These are phyloP conservation scores for Anaeromyces robustus DNA, from an alignment of 192 early-diverging fungal genomes.

Conservation along the genomic window DNA sequence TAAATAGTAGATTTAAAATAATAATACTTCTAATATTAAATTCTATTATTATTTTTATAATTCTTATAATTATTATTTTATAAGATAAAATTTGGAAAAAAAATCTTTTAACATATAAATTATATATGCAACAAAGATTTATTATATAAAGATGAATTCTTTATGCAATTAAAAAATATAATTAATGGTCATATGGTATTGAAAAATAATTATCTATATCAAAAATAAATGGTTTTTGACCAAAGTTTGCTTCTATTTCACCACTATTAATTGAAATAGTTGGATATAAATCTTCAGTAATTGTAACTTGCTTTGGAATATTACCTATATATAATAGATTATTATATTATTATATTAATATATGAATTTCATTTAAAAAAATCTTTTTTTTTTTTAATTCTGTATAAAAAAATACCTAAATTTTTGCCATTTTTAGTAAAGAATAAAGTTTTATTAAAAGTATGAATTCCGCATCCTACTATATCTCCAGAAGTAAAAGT, in stretches of 20 bases:
- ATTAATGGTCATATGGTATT: background rate
- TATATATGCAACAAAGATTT: no score
- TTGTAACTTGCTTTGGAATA: background rate
- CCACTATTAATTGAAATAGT: background rate
- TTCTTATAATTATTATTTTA: no score
- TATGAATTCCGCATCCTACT: background rate
- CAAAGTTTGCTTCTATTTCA: background rate
- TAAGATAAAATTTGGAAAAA: no score
- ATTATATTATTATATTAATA: no score
- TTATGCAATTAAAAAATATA: background rate
- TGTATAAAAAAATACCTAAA: no score
- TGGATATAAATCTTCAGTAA: background rate
- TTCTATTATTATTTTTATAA: no score
- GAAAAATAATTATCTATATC: background rate
- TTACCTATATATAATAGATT: background rate
- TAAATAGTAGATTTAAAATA: no score
- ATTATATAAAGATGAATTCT: no score
- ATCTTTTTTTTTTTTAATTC: no score
- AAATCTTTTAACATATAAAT: no score
- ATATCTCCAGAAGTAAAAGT: background rate
- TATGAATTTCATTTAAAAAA: no score
- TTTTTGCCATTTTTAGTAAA: background rate
- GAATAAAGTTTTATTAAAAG: background rate
- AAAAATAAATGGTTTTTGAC: background rate
- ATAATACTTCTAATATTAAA: no score